Evolutionary conservation across 2,329 filamentous ascomycete genomes (phyloP).

Genomic region (Aspergillus fischeri): DNA sequence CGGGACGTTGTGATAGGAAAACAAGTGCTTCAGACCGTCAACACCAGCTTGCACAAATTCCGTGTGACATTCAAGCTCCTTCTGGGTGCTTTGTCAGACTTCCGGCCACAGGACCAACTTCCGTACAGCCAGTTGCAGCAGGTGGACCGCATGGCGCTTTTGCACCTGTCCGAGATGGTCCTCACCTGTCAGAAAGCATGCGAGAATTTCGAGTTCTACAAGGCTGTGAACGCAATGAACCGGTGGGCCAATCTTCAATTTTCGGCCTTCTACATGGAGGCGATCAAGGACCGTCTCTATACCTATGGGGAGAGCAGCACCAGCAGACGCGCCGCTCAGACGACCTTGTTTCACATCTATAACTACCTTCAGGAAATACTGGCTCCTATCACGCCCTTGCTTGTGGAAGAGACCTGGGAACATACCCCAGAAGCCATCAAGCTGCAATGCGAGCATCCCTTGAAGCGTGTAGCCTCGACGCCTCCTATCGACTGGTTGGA

Average conservation of each 20-base stretch:
- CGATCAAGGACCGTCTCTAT: constrained; percentile 87
- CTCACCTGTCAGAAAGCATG: constrained; percentile 62
- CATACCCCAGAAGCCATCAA: constrained; percentile 65
- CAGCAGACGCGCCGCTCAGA: constrained; percentile 55
- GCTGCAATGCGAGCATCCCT: constrained; percentile 43
- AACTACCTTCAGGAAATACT: constrained; percentile 72
- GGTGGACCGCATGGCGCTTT: constrained; percentile 70
- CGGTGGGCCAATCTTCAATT: constrained; percentile 78
- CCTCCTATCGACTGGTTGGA: constrained; percentile 36
- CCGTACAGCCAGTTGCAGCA: constrained; percentile 51
- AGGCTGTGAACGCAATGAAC: constrained; percentile 68
- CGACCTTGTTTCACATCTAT: constrained; percentile 59
- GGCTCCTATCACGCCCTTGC: constrained; percentile 71
- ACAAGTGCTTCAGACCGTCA: constrained; percentile 70
- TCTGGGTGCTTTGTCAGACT: constrained; percentile 66
- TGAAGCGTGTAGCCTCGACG: constrained; percentile 35
- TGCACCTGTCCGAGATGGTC: constrained; percentile 67
- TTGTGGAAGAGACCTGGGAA: constrained; percentile 87
- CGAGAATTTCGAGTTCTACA: constrained; percentile 75
- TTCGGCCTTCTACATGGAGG: constrained; percentile 91
- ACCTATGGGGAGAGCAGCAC: constrained; percentile 67
- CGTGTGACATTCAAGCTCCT: constrained; percentile 88
- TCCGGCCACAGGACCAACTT: constrained; percentile 40
- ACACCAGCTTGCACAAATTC: constrained; percentile 77
- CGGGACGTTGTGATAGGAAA: constrained; percentile 79